Evolutionary conservation across 805 yeast genomes (phyloP).

Genomic region (Saccharomyces mikatae): DNA sequence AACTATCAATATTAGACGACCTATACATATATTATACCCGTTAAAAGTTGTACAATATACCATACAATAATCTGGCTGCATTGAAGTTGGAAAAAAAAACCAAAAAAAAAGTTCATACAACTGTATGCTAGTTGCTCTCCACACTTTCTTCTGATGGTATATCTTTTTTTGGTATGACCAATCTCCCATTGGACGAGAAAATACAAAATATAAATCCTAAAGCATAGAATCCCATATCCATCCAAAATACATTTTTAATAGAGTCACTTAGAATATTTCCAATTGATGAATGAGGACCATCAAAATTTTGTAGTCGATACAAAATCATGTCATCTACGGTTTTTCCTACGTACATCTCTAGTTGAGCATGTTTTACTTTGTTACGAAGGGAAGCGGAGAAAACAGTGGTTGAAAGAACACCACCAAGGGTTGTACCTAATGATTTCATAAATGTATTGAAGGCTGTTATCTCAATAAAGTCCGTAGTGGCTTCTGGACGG

Average conservation of each 20-base stretch:
- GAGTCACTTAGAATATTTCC: constrained; percentile 13
- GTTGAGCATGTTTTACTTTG: constrained; percentile 5
- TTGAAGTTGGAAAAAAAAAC: neutral
- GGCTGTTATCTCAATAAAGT: constrained; percentile 21
- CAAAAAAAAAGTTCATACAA: neutral
- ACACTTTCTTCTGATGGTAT: neutral
- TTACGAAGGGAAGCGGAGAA: constrained; percentile 16
- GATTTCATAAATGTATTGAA: constrained; percentile 19
- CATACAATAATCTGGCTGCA: neutral
- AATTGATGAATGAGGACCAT: constrained; percentile 13
- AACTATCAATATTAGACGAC: too few relatives aligned
- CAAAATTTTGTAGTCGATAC: constrained; percentile 14
- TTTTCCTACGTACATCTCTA: constrained; percentile 4
- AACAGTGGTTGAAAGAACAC: constrained; percentile 18
- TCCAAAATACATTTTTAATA: constrained; percentile 17
- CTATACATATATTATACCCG: too few relatives aligned
- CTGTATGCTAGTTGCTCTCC: neutral
- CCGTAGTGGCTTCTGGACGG: constrained; percentile 11
- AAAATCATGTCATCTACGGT: constrained; percentile 15
- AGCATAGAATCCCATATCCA: constrained; percentile 15
- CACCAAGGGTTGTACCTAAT: constrained; percentile 21
- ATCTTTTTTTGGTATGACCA: neutral
- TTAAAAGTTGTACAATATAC: too few relatives aligned
- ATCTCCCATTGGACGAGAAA: constrained; percentile 15
- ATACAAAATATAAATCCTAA: constrained; percentile 12